Base-by-base conservation (phyloP, 306 rosid genomes). In the Trifolium fragiferum region DNA sequence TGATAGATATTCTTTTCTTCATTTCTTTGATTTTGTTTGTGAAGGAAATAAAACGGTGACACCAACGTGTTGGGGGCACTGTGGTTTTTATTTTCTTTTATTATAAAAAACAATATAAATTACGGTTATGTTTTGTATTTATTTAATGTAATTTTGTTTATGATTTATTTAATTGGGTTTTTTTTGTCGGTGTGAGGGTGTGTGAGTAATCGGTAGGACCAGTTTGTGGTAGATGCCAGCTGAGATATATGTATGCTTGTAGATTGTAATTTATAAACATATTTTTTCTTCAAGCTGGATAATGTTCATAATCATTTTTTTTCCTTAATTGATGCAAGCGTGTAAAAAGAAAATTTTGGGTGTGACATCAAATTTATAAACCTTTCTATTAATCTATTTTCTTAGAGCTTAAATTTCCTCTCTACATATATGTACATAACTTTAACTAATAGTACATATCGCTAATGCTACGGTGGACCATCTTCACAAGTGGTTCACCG, bases 141-240 rank as follows among this genome's bases (percentile, higher is more conserved):
- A 51, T 74, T 72, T 3, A 33, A 47, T 74, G 20, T 54, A 54
- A 19, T 10, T n/a, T 27, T 65, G 72, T 50, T 30, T 60, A 46
- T 2, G 9, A 62, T 27, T 76, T 73, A 43, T 76, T 55, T 53
- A 33, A 62, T 79, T 80, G 50, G 68, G 41, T 23, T 41, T 73
- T 66, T 25, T 30, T 50, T 64, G 25, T 72, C 47, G 53, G 79
- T 68, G 80, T 49, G 63, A 69, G 72, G 49, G 59, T 73, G 77
- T 47, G 71, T 47, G 71, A 69, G 81, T 44, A 75, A 63, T 47
- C 71, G 80, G 81, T 73, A 74, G 77, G 80, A 18, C 73, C 81
- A 47, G 77, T 51, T 68, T 80, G 84, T 76, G 70, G 43, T 59
- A 59, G 53, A 55, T 71, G 80, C 77, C 76, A 80, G 74, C 77